These are phyloP conservation scores for Cochlearia excelsa DNA, from an alignment of 345 rosid genomes.

Conservation along the genomic window DNA sequence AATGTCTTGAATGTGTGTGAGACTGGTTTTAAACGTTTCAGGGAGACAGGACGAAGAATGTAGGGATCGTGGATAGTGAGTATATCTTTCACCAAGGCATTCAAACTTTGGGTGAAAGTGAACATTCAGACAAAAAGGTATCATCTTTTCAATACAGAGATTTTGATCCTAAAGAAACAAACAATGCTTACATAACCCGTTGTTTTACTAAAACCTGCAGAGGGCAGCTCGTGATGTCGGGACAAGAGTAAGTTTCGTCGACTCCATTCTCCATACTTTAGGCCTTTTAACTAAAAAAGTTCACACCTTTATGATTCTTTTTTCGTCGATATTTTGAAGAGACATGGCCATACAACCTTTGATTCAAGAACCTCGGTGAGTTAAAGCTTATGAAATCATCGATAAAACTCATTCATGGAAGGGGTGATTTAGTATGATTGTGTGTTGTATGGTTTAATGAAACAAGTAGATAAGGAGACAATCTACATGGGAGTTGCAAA, in stretches of 20 bases:
- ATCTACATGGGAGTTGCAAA: constrained; percentile 78
- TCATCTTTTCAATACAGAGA: background rate
- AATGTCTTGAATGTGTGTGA: no score
- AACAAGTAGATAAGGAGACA: constrained; percentile 80
- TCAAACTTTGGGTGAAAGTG: constrained; percentile 78
- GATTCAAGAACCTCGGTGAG: constrained; percentile 70
- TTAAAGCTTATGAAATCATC: background rate
- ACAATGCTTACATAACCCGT: background rate
- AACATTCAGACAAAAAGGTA: constrained; percentile 50
- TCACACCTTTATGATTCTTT: constrained; percentile 14
- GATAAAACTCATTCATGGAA: background rate
- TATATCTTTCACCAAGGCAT: constrained; percentile 84
- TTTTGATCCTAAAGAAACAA: background rate
- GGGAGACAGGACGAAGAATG: constrained; percentile 90
- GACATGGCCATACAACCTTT: constrained; percentile 33
- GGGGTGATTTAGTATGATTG: background rate
- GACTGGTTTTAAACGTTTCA: constrained; percentile 25
- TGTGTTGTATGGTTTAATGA: constrained; percentile 11
- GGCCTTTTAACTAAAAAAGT: constrained; percentile 1
- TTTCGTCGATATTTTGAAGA: constrained; percentile 32
- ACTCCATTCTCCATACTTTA: constrained; percentile 1
- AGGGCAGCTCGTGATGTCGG: constrained; percentile 4
- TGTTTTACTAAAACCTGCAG: constrained; percentile 6
- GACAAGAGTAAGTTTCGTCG: constrained; percentile 14
- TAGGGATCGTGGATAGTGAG: constrained; percentile 86